Conservation (phyloP, 139 green algal genomes). For the Tetradesmus lagerheimii region DNA sequence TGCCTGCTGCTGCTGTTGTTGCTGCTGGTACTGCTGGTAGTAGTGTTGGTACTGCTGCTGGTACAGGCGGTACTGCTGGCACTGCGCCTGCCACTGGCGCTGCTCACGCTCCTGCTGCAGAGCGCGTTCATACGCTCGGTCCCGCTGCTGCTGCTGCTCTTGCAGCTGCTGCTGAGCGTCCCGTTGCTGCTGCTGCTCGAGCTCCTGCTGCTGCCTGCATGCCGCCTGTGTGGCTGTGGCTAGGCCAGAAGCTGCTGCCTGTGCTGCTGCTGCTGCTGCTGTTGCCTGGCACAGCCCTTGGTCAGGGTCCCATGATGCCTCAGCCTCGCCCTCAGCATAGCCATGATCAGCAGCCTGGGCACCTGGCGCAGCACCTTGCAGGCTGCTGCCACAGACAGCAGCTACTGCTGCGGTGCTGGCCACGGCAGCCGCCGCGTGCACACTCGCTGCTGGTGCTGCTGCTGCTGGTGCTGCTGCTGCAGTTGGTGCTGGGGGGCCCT, state of each 20-base stretch:
- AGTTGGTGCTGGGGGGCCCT: neutral
- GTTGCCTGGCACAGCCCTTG: neutral
- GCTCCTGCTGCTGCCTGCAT: neutral
- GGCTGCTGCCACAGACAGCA: constrained; percentile 24
- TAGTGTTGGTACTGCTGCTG: constrained; percentile 18
- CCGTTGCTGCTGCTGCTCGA: neutral
- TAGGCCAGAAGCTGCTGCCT: neutral
- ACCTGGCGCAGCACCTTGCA: neutral
- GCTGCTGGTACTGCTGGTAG: constrained; percentile 27
- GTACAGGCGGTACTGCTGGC: constrained; percentile 39
- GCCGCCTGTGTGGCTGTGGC: neutral
- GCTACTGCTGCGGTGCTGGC: constrained; percentile 28
- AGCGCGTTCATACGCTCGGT: neutral
- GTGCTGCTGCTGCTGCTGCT: neutral
- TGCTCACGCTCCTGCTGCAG: neutral
- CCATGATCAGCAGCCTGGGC: too few relatives aligned
- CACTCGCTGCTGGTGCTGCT: constrained; percentile 13
- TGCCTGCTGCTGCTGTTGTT: constrained; percentile 22
- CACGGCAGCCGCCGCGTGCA: neutral
- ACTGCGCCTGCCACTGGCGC: constrained; percentile 19
- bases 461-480: neutral
- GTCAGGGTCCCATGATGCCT: constrained; percentile 36
- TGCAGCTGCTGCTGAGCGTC: neutral
- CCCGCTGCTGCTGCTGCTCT: neutral
- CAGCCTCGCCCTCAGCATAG: constrained; percentile 30